Evolutionary conservation across 2,329 filamentous ascomycete genomes (phyloP), one percentile per base, ranked within the genome.

Genomic region (Fusarium protoensiforme): DNA sequence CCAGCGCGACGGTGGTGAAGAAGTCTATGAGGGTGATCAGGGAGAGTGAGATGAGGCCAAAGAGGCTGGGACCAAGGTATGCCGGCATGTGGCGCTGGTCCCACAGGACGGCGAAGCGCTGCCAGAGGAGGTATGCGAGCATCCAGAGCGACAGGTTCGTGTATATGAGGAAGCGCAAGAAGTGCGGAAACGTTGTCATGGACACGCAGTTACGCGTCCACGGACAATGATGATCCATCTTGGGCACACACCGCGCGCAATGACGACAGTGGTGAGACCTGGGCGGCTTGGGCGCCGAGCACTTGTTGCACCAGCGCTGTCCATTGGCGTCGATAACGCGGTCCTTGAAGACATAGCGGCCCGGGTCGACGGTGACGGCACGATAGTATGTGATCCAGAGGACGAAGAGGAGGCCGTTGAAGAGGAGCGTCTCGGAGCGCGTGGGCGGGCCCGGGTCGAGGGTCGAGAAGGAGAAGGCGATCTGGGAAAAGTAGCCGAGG

Each of bases 221-320:
- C 4, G 94, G 93, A 79, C 94, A 96, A 84, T 97, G 93, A 83
- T 95, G 93, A 83, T 95, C 93, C 93, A 95, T 95, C 82, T 91
- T 92, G 39, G 92, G 92, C 57, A 95, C 89, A 81, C 93, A 95
- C 76, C 92, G 90, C 72, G 86, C 85, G 83, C 94, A 97, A 75
- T 89, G 89, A 71, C 91, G 92, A 84, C 94, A 97, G 85, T 97
- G 94, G 85, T 96, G 94, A 1, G 93, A 90, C 72, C 94, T 87
- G 1, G 92, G 90, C 2, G 94, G 93, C 78, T 96, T 96, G 14
- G 90, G 90, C 36, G 89, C 88, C 56, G 89, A 84, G 81, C 94
- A 97, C 81, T 93, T 94, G 73, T 88, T 89, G 84, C 94, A 97
- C 92, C 93, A 96, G 60, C 87, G 74, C 57, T 71, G 66, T 20